Conservation (phyloP, 2,329 filamentous ascomycete species). For the Thielaviopsis populi region DNA sequence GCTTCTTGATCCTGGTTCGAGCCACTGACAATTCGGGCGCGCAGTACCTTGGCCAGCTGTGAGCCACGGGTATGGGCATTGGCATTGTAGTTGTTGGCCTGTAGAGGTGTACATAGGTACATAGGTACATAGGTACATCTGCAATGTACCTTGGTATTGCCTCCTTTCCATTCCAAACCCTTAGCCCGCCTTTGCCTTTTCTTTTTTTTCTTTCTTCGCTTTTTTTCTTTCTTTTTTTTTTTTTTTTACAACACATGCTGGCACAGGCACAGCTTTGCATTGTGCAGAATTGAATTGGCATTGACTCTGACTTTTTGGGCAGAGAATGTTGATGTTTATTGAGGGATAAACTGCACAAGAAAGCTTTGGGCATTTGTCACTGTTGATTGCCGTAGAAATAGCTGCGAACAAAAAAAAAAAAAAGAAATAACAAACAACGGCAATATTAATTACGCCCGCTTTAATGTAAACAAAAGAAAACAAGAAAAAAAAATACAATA, state of each 20-base stretch:
- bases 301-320: neutral
- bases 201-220: neutral
- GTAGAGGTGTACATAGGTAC: too few species aligned
- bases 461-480: neutral
- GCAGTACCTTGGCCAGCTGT: neutral
- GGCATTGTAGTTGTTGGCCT: too few species aligned
- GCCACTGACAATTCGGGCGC: neutral
- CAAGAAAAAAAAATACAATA: neutral
- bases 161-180: neutral
- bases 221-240: neutral
- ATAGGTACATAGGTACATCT: neutral
- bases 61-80: too few species aligned
- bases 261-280: neutral
- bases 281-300: conserved; percentile 1
- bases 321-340: neutral
- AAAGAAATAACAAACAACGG: neutral
- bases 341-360: neutral
- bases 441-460: neutral
- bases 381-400: neutral
- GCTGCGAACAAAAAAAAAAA: neutral
- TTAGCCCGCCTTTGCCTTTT: neutral
- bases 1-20: conserved; percentile 1
- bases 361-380: neutral
- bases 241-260: neutral
- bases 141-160: neutral